Evolutionary conservation across 345 rosid species (phyloP).

Genomic region (Hypericum androsaemum): DNA sequence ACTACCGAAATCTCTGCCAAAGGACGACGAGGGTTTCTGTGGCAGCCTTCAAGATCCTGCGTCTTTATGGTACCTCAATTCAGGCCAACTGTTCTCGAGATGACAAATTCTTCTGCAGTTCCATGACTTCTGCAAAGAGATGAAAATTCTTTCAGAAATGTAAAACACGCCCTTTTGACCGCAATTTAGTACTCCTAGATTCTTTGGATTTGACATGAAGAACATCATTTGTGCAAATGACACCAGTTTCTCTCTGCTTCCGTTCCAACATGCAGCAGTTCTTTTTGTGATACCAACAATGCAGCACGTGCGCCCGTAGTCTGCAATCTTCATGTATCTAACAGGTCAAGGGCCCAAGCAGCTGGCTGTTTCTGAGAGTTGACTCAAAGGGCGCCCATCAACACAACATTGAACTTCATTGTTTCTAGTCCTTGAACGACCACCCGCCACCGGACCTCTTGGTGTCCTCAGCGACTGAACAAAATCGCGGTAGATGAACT

Average conservation of each 20-base stretch:
- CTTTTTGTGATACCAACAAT: too few species aligned
- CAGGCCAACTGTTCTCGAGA: slow-evolving; percentile 52
- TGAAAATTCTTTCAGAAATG: background rate
- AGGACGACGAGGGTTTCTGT: slow-evolving; percentile 66
- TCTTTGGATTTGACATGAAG: background rate
- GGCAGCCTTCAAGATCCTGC: slow-evolving; percentile 66
- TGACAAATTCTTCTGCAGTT: slow-evolving; percentile 13
- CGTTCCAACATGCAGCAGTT: too few species aligned
- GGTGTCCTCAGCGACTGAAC: too few species aligned
- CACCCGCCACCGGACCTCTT: too few species aligned
- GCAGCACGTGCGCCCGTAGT: too few species aligned
- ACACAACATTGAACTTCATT: too few species aligned
- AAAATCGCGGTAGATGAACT: too few species aligned
- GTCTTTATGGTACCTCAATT: slow-evolving; percentile 54
- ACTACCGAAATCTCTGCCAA: slow-evolving; percentile 65
- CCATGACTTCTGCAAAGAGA: background rate
- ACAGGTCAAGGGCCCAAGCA: too few species aligned
- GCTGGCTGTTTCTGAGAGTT: too few species aligned
- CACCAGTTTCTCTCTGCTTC: background rate
- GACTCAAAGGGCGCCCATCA: too few species aligned
- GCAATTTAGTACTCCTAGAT: background rate
- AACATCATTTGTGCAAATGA: background rate
- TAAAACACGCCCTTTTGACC: slow-evolving; percentile 8
- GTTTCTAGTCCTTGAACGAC: too few species aligned
- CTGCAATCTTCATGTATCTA: too few species aligned